These are phyloP conservation scores for Nannizziopsis arthrosporioides DNA, from an alignment of 2,329 filamentous ascomycete species.

Conservation along the genomic window DNA sequence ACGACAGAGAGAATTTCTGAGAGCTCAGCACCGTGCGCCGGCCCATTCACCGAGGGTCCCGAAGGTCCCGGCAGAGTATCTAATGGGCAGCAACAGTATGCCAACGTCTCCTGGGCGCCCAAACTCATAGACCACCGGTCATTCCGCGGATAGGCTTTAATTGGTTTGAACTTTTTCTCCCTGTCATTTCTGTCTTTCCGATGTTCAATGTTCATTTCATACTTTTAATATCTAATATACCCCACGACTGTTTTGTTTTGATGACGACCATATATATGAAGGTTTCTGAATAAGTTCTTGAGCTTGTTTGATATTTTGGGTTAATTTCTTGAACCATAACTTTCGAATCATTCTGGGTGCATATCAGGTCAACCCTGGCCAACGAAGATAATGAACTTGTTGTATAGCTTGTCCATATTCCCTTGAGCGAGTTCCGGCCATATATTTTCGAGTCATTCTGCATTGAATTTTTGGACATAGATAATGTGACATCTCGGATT, in stretches of 20 bases:
- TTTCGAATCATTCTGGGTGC: too few species aligned
- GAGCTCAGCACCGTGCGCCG: constrained; percentile 33
- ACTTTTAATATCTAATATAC: constrained; percentile 9
- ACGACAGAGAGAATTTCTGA: constrained; percentile 34
- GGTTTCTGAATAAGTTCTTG: too few species aligned
- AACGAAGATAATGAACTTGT: too few species aligned
- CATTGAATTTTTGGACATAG: too few species aligned
- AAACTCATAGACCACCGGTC: neutral
- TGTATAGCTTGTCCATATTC: too few species aligned
- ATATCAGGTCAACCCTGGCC: too few species aligned
- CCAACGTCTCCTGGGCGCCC: constrained; percentile 5
- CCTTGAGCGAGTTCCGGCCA: too few species aligned
- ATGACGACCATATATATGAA: too few species aligned
- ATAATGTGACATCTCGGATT: too few species aligned
- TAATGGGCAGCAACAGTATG: constrained; percentile 21
- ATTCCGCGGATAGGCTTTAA: neutral
- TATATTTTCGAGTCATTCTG: too few species aligned
- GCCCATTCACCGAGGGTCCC: constrained; percentile 34
- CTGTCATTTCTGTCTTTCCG: neutral
- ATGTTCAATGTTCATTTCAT: neutral
- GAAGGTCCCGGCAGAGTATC: constrained; percentile 38
- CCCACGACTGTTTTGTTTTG: constrained; percentile 4
- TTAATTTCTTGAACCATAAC: too few species aligned
- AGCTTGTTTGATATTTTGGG: too few species aligned
- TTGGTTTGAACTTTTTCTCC: neutral